These are phyloP conservation scores for Cyberlindnera xishuangbannaensis DNA, from an alignment of 805 yeast genomes.

Conservation along the genomic window DNA sequence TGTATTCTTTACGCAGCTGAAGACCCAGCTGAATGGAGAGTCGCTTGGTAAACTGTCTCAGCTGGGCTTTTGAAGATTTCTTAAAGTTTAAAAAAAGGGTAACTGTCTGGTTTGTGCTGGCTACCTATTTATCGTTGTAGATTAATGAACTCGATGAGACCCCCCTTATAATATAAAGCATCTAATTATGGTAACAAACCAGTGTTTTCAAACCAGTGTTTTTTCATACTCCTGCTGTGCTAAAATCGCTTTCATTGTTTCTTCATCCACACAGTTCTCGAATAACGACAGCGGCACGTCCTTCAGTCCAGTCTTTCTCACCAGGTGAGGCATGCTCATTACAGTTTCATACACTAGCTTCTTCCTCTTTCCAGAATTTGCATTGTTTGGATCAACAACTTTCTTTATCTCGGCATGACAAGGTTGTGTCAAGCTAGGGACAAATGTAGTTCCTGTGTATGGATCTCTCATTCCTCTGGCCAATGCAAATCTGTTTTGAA, in stretches of 20 bases:
- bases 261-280: constrained; percentile 51
- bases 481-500: constrained; percentile 49
- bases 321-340: constrained; percentile 40
- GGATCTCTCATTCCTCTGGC: constrained; percentile 67
- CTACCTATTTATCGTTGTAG: too few relatives aligned
- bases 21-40: constrained; percentile 15
- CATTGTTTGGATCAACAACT: constrained; percentile 24
- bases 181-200: too few relatives aligned
- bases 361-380: constrained; percentile 14
- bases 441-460: constrained; percentile 77
- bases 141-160: too few relatives aligned
- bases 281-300: constrained; percentile 55
- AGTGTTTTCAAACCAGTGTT: too few relatives aligned
- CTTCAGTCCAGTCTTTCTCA: constrained; percentile 57
- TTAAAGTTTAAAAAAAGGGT: too few relatives aligned
- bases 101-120: too few relatives aligned
- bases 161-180: too few relatives aligned
- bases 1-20: constrained; percentile 15
- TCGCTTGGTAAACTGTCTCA: constrained; percentile 12
- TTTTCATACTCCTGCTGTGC: constrained; percentile 15
- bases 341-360: constrained; percentile 44
- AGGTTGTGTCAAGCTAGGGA: constrained; percentile 76
- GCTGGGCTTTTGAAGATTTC: constrained; percentile 17
- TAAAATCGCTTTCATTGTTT: constrained; percentile 51
- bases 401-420: constrained; percentile 24